Evolutionary conservation across 352 stramenopile species (phyloP), one percentile per base, ranked within the genome.

Genomic region (Phytophthora uliginosa): DNA sequence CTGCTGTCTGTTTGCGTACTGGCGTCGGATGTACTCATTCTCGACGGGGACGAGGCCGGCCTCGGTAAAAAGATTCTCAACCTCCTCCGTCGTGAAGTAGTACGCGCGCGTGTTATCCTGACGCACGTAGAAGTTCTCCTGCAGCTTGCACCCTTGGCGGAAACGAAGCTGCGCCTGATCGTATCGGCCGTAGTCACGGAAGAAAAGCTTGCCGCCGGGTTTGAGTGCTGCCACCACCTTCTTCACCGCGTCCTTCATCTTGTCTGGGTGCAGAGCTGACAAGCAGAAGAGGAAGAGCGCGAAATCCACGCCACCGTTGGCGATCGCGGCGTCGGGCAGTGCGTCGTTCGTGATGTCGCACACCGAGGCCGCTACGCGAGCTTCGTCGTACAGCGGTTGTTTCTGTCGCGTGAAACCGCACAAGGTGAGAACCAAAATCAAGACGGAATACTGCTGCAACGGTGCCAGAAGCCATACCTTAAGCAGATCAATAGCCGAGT

Each of bases 131-230:
- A 98, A 98, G 70, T 99, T 98, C 2, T 98, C 90, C 56, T 96
- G 91, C 26, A 99, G 80, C 59, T 97, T 95, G 72, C 92, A 86
- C 34, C 88, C 90, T 15, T 84, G 61, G 13, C 86, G 84, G 74
- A 99, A 96, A 64, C 98, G 95, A 61, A 99, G 84, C 84, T 99
- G 97, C 7, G 95, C 96, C 73, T 99, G 94, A 78, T 99, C 97
- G 62, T 97, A 99, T 45, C 96, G 85, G 1, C 96, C 97, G 76
- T 99, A 99, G 83, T 99, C 97, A 45, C 96, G 88, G 79, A 99
- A 95, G 58, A 99, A 95, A 15, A 96, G 76, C 59, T 94, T 95
- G 50, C 88, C 89, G 33, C 88, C 89, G 9, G 89, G 88, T 52
- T 89, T 87, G 40, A 95, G 85, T 1, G 84, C 76, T n/a, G 85